Evolutionary conservation across 192 early-diverging fungal species (phyloP).

Genomic region (Coemansia sp.): DNA sequence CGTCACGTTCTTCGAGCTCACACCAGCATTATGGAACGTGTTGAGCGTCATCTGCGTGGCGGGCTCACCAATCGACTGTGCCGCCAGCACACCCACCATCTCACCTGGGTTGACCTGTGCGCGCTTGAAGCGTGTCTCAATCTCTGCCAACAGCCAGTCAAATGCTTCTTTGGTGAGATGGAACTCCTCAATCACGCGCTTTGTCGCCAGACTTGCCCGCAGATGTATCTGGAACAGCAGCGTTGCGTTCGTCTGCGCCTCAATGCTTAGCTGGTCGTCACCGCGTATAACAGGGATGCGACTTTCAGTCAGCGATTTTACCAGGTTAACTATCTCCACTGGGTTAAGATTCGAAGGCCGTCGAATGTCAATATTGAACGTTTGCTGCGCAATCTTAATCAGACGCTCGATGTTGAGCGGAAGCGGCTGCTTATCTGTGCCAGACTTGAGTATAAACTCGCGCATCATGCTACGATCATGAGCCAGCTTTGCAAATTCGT

Average conservation of each 20-base stretch:
- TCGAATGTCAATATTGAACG: conserved; percentile 78
- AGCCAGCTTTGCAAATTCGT: conserved; percentile 75
- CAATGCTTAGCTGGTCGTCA: conserved; percentile 76
- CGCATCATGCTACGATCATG: conserved; percentile 77
- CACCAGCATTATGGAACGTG: conserved; percentile 99
- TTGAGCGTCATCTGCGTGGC: conserved; percentile 99
- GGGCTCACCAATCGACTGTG: conserved; percentile 99
- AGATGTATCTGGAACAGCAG: conserved; percentile 85
- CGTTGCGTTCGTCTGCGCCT: conserved; percentile 92
- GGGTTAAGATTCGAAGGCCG: conserved; percentile 88
- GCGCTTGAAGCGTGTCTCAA: conserved; percentile 86
- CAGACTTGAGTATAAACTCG: conserved; percentile 75
- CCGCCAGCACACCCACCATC: conserved; percentile 97
- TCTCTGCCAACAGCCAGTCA: conserved; percentile 92
- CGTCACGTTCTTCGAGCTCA: conserved; percentile 94
- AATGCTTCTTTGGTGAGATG: conserved; percentile 85
- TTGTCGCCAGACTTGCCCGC: conserved; percentile 78
- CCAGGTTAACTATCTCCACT: conserved; percentile 70
- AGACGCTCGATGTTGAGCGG: conserved; percentile 88
- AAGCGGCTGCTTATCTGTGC: conserved; percentile 77
- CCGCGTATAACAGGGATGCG: conserved; percentile 79
- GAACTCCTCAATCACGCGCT: conserved; percentile 87
- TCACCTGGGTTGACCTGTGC: conserved; percentile 92
- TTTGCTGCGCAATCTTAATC: conserved; percentile 88
- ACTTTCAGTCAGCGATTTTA: conserved; percentile 69